Evolutionary conservation across 768 basidiomycete genomes (phyloP).

Genomic region (Pleurotus pulmonarius): DNA sequence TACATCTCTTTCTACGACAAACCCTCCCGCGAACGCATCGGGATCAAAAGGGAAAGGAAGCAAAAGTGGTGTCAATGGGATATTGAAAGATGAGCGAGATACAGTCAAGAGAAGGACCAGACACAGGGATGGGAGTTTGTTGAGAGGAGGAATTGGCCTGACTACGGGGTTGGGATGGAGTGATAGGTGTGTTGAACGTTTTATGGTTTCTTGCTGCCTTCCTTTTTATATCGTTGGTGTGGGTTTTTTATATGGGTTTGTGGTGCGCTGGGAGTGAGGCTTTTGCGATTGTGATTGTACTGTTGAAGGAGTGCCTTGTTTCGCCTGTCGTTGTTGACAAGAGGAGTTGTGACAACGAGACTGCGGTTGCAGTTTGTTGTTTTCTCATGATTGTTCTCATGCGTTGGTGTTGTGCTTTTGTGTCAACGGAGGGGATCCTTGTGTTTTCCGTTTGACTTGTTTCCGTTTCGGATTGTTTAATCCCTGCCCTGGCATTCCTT

Average conservation of each 20-base stretch:
- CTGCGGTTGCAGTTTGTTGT: no score
- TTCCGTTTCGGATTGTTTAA: not conserved
- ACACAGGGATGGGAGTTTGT: constrained; percentile 56
- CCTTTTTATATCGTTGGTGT: not conserved
- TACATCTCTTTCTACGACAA: constrained; percentile 21
- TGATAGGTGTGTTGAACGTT: constrained; percentile 47
- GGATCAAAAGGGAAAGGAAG: no score
- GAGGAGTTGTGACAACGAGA: no score
- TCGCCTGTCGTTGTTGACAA: no score
- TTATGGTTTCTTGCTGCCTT: not conserved
- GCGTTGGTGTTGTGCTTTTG: constrained; percentile 7
- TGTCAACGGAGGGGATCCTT: not conserved
- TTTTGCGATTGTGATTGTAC: no score
- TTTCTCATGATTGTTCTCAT: not conserved
- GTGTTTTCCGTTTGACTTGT: not conserved
- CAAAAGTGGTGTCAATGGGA: constrained; percentile 9
- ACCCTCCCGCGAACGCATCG: constrained; percentile 5
- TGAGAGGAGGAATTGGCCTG: constrained; percentile 62
- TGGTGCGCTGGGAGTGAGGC: no score
- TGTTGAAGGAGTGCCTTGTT: no score
- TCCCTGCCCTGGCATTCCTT: not conserved
- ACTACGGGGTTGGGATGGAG: constrained; percentile 77
- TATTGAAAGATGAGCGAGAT: constrained; percentile 52
- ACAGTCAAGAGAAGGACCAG: constrained; percentile 52
- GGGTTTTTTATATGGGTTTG: no score